phyloP scores from a whole-genome alignment of 768 basidiomycete species.

The Kondoa malvinella region DNA sequence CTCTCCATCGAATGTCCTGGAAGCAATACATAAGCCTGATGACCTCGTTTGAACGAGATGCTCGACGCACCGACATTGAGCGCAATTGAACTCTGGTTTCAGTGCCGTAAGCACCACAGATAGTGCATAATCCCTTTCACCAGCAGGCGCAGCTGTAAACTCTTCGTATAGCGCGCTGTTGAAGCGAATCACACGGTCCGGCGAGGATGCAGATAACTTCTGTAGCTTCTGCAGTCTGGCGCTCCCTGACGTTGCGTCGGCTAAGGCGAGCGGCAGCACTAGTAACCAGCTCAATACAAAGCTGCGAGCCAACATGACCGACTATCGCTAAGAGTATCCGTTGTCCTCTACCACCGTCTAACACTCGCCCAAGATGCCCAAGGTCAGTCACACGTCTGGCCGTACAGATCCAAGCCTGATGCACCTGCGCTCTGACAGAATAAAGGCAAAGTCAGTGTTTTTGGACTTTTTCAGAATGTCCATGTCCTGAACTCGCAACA shows the following conservation, averaged over 20 bases:
- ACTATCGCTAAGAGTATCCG: background rate
- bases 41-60: background rate
- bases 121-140: constrained; percentile 61
- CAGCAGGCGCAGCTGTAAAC: constrained; percentile 44
- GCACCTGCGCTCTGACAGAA: background rate
- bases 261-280: background rate
- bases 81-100: constrained; percentile 59
- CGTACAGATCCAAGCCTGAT: too few relatives aligned
- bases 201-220: background rate
- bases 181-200: constrained; percentile 13
- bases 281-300: background rate
- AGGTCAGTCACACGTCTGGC: background rate
- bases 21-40: background rate
- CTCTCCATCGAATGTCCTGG: constrained; percentile 23
- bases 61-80: constrained; percentile 68
- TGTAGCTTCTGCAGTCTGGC: background rate
- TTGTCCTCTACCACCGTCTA: background rate
- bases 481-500: too few relatives aligned
- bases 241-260: background rate
- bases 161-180: constrained; percentile 45
- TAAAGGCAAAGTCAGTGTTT: background rate
- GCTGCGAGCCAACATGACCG: background rate
- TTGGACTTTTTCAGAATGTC: background rate
- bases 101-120: constrained; percentile 77
- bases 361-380: background rate